These are phyloP conservation scores for Globisporangium heterothallicum DNA, from an alignment of 352 stramenopile species.

Conservation along the genomic window DNA sequence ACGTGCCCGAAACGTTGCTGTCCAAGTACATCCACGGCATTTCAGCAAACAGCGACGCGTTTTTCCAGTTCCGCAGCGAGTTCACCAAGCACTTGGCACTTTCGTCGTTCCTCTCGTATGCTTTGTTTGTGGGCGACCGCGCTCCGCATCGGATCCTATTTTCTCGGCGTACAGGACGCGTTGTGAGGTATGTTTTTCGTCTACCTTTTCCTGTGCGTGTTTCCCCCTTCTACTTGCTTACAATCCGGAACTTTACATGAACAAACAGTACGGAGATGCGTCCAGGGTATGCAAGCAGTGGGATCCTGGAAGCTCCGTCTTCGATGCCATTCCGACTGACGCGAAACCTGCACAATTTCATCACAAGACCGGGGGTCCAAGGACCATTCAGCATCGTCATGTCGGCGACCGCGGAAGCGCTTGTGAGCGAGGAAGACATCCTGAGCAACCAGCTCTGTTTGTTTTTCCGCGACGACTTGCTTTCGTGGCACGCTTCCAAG, in stretches of 20 bases:
- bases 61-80: conserved; percentile 83
- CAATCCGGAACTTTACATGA: no score
- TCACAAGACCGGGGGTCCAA: conserved; percentile 79
- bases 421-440: conserved; percentile 81
- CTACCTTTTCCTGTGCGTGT: background rate
- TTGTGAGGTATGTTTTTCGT: conserved; percentile 37
- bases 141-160: conserved; percentile 83
- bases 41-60: conserved; percentile 64
- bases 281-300: conserved; percentile 78
- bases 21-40: conserved; percentile 83
- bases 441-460: conserved; percentile 82
- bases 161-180: conserved; percentile 64
- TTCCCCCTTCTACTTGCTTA: background rate
- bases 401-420: conserved; percentile 69
- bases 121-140: conserved; percentile 79
- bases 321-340: conserved; percentile 88
- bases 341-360: conserved; percentile 85
- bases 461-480: conserved; percentile 85
- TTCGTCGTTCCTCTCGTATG: conserved; percentile 83
- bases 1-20: conserved; percentile 82
- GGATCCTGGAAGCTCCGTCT: conserved; percentile 71
- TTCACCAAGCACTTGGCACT: conserved; percentile 85
- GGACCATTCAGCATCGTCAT: conserved; percentile 84
- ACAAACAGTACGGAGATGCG: conserved; percentile 81
- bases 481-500: conserved; percentile 87